A percentile compares a stretch with the other conserved stretches of the same genome.
These are phyloP conservation scores for Syncephalis fuscata DNA, from an alignment of 371 early-diverging fungal genomes.

Conservation along the genomic window DNA sequence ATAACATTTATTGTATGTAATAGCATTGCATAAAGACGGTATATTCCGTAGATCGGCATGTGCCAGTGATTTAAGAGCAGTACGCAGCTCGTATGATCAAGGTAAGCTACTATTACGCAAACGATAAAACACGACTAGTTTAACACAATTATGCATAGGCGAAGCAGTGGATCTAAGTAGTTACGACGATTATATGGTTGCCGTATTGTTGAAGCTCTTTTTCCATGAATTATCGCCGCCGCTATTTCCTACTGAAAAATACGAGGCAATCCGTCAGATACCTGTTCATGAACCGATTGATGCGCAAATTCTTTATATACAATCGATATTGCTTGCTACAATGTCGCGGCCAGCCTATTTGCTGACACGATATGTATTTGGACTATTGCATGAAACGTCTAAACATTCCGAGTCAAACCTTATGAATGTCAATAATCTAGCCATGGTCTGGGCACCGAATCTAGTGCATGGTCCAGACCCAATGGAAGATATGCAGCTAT, in stretches of 20 bases:
- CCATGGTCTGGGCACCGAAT: conserved; percentile 79
- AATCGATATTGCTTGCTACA: conserved; percentile 20
- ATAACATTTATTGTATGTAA: background rate
- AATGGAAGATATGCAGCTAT: conserved; percentile 21
- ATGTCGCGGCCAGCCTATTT: conserved; percentile 17
- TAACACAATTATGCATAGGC: conserved; percentile 10
- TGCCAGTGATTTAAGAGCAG: conserved; percentile 30
- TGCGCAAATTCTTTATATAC: conserved; percentile 18
- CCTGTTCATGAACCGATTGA: conserved; percentile 1
- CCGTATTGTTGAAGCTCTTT: conserved; percentile 72
- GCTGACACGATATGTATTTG: conserved; percentile 38
- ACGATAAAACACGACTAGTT: conserved; percentile 13
- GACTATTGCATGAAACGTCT: conserved; percentile 43
- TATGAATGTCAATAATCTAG: conserved; percentile 73
- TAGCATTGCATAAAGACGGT: conserved; percentile 70
- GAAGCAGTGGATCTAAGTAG: conserved; percentile 28
- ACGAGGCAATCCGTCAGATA: conserved; percentile 18
- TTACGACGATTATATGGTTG: conserved; percentile 65
- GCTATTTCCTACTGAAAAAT: conserved; percentile 34
- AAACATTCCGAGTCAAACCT: conserved; percentile 34
- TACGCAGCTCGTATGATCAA: conserved; percentile 48
- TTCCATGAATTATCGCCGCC: conserved; percentile 68
- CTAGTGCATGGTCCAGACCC: conserved; percentile 51
- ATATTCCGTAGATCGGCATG: conserved; percentile 77
- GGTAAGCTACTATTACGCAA: conserved; percentile 12